Base-by-base conservation (phyloP, 140 eudicot genomes). In the Anethum foeniculum region DNA sequence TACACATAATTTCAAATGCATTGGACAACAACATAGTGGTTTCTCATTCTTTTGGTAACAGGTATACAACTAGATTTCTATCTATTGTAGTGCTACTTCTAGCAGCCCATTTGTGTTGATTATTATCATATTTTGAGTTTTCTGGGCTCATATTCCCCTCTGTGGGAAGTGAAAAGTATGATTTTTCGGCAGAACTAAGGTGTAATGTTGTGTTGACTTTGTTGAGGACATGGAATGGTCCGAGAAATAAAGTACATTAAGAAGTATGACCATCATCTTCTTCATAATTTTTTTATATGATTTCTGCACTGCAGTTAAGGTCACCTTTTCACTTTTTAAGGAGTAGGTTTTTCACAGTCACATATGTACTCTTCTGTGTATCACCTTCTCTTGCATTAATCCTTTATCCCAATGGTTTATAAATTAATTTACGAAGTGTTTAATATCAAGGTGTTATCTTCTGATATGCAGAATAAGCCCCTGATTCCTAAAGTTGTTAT, bases 401-500 rank as follows among this genome's bases (percentile, higher is more conserved):
- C 41, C 71, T 30, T 69, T 13, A 5, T 71, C 0, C 21, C 41
- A 52, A 12, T 51, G 69, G n/a, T 13, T 51, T 27, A 5, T 13
- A 7, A 43, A 51, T n/a, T 3, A 23, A 9, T 54, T 27, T 54
- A 43, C 14, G 9, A 6, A 2, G 65, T 19, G 39, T 18, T 21
- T 65, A 25, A 58, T 28, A 65, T 30, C 54, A 52, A 12, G 18
- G 78, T 77, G 48, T 80, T 69, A 64, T 82, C 47, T 38, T 67
- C 30, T 49, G 19, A 64, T 77, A 51, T 87, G 91, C 97, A 95
- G 99, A 95, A 95, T 90, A 95, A 95, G 85, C 99, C 99, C 58
- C 74, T 95, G 84, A 95, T 95, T 80, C 93, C 93, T 3, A 95
- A 95, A 81, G 97, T 95, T 86, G 93, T 88, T n/a, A 85, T 95